A percentile compares a stretch with the other conserved stretches of the same genome.
phyloP scores from a whole-genome alignment of 371 early-diverging fungal genomes.

The Mucor racemosus region DNA sequence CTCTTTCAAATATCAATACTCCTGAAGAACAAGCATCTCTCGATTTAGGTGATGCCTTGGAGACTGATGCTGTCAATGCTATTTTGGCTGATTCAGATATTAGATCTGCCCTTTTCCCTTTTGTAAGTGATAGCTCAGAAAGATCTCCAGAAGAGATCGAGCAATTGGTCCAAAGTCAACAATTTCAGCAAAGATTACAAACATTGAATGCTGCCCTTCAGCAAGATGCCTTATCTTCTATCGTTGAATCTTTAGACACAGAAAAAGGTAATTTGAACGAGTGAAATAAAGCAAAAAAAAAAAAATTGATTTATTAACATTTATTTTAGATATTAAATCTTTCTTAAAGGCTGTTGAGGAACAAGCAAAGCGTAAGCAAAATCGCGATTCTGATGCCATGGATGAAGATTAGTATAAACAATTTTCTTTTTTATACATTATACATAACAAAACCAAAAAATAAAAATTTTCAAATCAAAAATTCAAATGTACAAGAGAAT shows the following conservation, averaged over 20 bases:
- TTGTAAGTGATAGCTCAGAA: constrained; percentile 57
- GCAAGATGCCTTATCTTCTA: constrained; percentile 68
- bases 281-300: background rate
- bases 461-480: background rate
- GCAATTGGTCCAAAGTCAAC: constrained; percentile 66
- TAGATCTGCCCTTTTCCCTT: constrained; percentile 66
- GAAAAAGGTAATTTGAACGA: constrained; percentile 15
- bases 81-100: constrained; percentile 64
- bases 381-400: constrained; percentile 44
- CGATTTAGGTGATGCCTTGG: constrained; percentile 54
- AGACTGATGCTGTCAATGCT: constrained; percentile 53
- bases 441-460: background rate
- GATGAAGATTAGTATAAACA: constrained; percentile 34
- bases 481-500: constrained; percentile 20
- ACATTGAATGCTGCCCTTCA: constrained; percentile 68
- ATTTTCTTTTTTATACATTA: background rate
- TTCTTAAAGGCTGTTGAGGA: constrained; percentile 69
- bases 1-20: background rate
- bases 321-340: constrained; percentile 62
- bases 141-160: constrained; percentile 60
- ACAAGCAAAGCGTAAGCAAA: constrained; percentile 58
- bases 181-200: constrained; percentile 73
- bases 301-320: background rate
- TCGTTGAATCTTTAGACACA: constrained; percentile 60
- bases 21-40: constrained; percentile 19